Percentiles rank a stretch among this genome's conserved stretches.
Evolutionary conservation across 352 stramenopile species (phyloP).

Genomic region (Pythium periplocum): DNA sequence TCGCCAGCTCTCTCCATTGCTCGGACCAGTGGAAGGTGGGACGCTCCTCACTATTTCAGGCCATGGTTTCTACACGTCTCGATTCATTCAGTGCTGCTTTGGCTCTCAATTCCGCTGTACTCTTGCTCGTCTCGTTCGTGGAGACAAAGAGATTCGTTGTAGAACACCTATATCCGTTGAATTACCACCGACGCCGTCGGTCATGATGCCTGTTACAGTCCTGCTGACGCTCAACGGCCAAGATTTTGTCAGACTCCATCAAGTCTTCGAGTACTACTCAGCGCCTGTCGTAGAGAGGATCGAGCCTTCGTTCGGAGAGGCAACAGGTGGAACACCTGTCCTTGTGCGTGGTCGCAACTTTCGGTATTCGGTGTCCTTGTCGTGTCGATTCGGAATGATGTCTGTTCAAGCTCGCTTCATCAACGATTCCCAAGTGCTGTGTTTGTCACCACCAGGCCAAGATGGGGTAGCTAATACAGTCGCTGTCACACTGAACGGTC

Average conservation of each 20-base stretch:
- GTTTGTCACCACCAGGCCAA: conserved; percentile 38
- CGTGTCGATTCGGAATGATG: conserved; percentile 51
- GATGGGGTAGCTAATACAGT: conserved; percentile 23
- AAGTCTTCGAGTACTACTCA: conserved; percentile 61
- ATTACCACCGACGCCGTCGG: conserved; percentile 4
- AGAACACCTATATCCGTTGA: conserved; percentile 24
- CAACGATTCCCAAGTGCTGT: conserved; percentile 51
- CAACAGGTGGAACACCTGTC: conserved; percentile 51
- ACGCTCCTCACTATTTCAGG: conserved; percentile 54
- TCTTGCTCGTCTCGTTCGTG: conserved; percentile 26
- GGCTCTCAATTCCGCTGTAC: conserved; percentile 32
- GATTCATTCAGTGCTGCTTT: conserved; percentile 60
- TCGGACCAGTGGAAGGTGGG: conserved; percentile 39
- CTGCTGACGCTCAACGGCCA: conserved; percentile 76
- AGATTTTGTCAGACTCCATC: conserved; percentile 39
- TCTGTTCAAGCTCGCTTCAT: conserved; percentile 46
- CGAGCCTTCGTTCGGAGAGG: conserved; percentile 31
- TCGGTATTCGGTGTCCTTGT: conserved; percentile 30
- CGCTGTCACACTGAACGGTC: conserved; percentile 58
- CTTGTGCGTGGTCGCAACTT: conserved; percentile 62
- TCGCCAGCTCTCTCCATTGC: conserved; percentile 33
- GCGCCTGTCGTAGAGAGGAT: conserved; percentile 36
- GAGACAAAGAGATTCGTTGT: conserved; percentile 30
- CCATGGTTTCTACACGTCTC: conserved; percentile 51
- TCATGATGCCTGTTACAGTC: conserved; percentile 28